Conservation (phyloP, 352 stramenopile species). For the Phytophthora constricta region DNA sequence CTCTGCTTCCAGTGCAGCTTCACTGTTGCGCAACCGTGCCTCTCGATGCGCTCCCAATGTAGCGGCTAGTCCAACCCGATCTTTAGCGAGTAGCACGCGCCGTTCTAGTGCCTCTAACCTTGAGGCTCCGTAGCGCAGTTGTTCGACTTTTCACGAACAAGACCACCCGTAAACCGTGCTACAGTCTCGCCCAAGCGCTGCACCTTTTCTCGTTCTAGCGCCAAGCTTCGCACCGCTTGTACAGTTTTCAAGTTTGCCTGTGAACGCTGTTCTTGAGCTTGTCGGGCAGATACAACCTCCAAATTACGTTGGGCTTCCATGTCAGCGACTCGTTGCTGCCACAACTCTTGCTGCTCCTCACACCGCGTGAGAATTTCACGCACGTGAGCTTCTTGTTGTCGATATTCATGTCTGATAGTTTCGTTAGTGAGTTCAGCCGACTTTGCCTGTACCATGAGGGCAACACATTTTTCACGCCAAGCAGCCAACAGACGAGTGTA, state of each 20-base stretch:
- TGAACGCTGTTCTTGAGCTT: constrained; percentile 34
- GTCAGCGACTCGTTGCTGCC: constrained; percentile 60
- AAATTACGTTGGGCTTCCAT: constrained; percentile 68
- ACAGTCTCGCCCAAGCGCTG: constrained; percentile 53
- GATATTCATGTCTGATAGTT: constrained; percentile 11
- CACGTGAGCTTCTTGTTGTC: constrained; percentile 15
- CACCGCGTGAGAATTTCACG: constrained; percentile 22
- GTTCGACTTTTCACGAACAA: constrained; percentile 56
- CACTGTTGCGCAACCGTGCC: constrained; percentile 64
- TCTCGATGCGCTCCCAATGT: constrained; percentile 58
- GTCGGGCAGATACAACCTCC: constrained; percentile 40
- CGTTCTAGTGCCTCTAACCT: constrained; percentile 51
- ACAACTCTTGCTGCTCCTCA: constrained; percentile 48
- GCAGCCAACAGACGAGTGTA: constrained; percentile 25
- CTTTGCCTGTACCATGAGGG: constrained; percentile 65
- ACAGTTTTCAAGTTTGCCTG: constrained; percentile 52
- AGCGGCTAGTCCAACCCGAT: constrained; percentile 51
- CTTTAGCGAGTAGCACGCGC: constrained; percentile 43
- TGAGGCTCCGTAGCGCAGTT: constrained; percentile 31
- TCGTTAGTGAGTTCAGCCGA: constrained; percentile 38
- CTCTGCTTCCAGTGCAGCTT: constrained; percentile 62
- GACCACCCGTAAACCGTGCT: constrained; percentile 49
- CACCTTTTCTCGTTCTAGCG: constrained; percentile 54
- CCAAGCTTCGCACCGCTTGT: constrained; percentile 54
- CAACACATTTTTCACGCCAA: constrained; percentile 69